A percentile compares a stretch with the other conserved stretches of the same genome.
phyloP scores from a whole-genome alignment of 345 rosid species.

The Cardamine chenopodiifolia region DNA sequence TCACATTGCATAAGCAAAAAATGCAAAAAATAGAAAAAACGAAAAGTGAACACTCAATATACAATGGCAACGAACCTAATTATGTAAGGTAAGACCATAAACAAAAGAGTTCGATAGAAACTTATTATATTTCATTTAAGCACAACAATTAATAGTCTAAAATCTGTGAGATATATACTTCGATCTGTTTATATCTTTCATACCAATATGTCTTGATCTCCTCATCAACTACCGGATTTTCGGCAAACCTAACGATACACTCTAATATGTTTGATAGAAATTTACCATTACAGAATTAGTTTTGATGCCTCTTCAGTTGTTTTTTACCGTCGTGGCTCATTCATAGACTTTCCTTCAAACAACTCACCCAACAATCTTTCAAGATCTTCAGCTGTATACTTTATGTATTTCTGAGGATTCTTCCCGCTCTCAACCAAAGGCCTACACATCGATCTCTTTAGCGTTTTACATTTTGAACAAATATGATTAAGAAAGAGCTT shows the following conservation, averaged over 20 bases:
- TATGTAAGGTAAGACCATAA: background rate
- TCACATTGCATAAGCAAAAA: background rate
- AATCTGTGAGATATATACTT: too few relatives aligned
- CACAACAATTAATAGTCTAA: too few relatives aligned
- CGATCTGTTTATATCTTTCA: too few relatives aligned
- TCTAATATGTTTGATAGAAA: background rate
- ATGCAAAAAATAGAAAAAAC: background rate
- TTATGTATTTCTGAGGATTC: slow-evolving; percentile 79
- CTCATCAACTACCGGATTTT: too few relatives aligned
- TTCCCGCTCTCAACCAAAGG: slow-evolving; percentile 88
- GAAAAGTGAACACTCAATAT: slow-evolving; percentile 16
- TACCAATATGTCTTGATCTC: too few relatives aligned
- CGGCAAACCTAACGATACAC: too few relatives aligned
- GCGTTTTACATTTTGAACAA: background rate
- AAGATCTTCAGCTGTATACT: slow-evolving; percentile 83
- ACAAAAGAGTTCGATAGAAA: background rate
- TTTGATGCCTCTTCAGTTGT: background rate
- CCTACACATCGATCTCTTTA: slow-evolving; percentile 47
- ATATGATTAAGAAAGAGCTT: background rate
- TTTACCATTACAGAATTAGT: slow-evolving; percentile 14
- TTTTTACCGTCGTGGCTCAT: slow-evolving; percentile 67
- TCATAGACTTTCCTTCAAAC: slow-evolving; percentile 81
- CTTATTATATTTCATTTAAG: too few relatives aligned
- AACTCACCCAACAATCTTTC: slow-evolving; percentile 91
- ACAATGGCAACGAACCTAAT: slow-evolving; percentile 30